Evolutionary conservation across 768 basidiomycete genomes (phyloP).

Genomic region (Suillus decipiens): DNA sequence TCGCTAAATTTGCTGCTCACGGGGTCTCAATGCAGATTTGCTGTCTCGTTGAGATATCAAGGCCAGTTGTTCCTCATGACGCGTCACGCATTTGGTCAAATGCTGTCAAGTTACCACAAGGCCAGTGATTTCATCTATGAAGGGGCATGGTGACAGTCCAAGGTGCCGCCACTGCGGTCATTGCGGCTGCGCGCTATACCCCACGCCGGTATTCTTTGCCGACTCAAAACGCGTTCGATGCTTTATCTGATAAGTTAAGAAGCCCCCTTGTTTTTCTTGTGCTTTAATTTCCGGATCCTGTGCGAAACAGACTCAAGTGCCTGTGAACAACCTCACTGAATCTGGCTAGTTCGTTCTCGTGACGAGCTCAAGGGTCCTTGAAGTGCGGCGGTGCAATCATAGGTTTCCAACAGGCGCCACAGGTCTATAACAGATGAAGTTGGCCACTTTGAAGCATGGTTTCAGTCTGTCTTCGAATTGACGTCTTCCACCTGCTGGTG

Average conservation of each 20-base stretch:
- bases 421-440: not conserved
- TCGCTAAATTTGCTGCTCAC: not conserved
- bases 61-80: slow-evolving; percentile 9
- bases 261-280: not conserved
- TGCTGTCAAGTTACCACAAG: not conserved
- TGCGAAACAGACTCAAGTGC: slow-evolving; percentile 12
- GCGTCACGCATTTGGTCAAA: slow-evolving; percentile 2
- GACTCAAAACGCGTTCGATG: slow-evolving; percentile 8
- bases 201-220: slow-evolving; percentile 7
- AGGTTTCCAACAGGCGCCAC: slow-evolving; percentile 10
- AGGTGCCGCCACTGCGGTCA: not conserved
- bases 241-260: slow-evolving; percentile 15
- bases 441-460: not conserved
- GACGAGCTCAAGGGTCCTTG: slow-evolving; percentile 14
- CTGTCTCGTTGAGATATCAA: slow-evolving; percentile 15
- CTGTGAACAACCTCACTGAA: slow-evolving; percentile 24
- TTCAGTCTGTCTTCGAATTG: not conserved
- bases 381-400: slow-evolving; percentile 4
- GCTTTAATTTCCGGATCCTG: slow-evolving; percentile 13
- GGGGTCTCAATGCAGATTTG: slow-evolving; percentile 11
- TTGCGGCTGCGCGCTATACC: slow-evolving; percentile 16
- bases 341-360: slow-evolving; percentile 12
- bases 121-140: not conserved
- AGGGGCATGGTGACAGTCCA: not conserved
- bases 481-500: not conserved